Evolutionary conservation across 2,329 filamentous ascomycete genomes (phyloP), one percentile per base, ranked within the genome.

Genomic region (Trichoderma sp.): DNA sequence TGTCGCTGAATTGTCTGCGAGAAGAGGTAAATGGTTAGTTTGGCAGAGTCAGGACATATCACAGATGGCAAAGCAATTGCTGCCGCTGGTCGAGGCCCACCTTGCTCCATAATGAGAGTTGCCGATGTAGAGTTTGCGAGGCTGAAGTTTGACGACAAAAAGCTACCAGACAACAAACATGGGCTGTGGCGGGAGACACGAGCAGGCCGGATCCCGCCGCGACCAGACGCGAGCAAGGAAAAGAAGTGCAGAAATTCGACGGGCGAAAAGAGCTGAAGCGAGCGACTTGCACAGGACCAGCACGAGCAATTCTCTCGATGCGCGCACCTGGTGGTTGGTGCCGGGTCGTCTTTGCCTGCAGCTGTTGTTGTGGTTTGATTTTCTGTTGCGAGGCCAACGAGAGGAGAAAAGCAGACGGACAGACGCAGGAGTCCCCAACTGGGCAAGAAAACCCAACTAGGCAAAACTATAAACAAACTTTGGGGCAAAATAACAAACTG

Each of bases 311-410:
- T 68, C 24, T 71, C 66, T 67, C 60, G 70, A 71, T 43, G 76
- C 74, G 74, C 76, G 75, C 76, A 73, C 74, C 72, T 76, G 73
- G 73, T 73, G 71, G 73, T 75, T 72, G 70, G 66, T 72, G 73
- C 72, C 73, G 75, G 16, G 59, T 61, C 55, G 61, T 73, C 72
- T 73, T 76, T 71, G 70, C 70, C 72, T 68, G 73, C 70, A 72
- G 71, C 70, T 73, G 76, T 80, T 81, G 78, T 81, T 81, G 78
- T 80, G 75, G 74, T 81, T 81, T 81, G 76, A 79, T 78, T 80
- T 79, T 74, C 75, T 80, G 79, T 81, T 82, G 80, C 80, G 80
- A 81, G 80, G 80, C 79, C 80, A 81, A 81, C 80, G 78, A 77
- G 75, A 74, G 74, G 76, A 76, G 76, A 77, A 72, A 73, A 71